Evolutionary conservation across 169 alveolate species (phyloP).

Genomic region (Cryptosporidium tyzzeri): DNA sequence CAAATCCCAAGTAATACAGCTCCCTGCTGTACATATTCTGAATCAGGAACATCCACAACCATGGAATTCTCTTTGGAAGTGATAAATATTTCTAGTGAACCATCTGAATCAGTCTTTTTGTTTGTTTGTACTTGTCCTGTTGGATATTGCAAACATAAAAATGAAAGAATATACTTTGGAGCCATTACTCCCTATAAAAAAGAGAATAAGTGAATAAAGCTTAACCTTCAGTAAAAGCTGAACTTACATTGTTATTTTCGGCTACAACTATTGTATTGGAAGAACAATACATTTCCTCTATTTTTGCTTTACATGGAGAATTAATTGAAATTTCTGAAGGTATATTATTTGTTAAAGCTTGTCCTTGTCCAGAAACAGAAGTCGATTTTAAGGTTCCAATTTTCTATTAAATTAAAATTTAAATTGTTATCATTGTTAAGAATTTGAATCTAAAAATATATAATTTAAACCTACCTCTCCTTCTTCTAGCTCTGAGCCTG

Average conservation of each 20-base stretch:
- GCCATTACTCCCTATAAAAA: conserved; percentile 29
- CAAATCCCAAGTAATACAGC: conserved; percentile 34
- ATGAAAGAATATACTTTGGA: conserved; percentile 67
- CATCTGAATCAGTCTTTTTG: not conserved
- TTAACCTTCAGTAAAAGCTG: not conserved
- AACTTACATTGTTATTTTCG: conserved; percentile 54
- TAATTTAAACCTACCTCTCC: conserved; percentile 51
- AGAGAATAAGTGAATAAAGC: not conserved
- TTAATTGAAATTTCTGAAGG: not conserved
- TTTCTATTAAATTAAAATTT: not conserved
- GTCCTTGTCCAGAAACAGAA: not conserved
- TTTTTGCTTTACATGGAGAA: conserved; percentile 42
- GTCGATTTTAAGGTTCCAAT: not conserved
- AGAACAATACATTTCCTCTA: conserved; percentile 3
- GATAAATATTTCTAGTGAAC: not conserved
- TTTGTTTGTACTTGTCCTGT: not conserved
- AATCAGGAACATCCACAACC: conserved; percentile 28
- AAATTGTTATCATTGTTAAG: not conserved
- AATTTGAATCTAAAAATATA: not conserved
- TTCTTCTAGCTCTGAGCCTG: conserved; percentile 20
- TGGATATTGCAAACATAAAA: conserved; percentile 35
- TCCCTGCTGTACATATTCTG: conserved; percentile 26
- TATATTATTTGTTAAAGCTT: not conserved
- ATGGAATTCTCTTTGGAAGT: conserved; percentile 1
- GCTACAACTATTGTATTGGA: conserved; percentile 25